Evolutionary conservation across 345 rosid genomes (phyloP).

Genomic region (Hibiscus mutabilis): DNA sequence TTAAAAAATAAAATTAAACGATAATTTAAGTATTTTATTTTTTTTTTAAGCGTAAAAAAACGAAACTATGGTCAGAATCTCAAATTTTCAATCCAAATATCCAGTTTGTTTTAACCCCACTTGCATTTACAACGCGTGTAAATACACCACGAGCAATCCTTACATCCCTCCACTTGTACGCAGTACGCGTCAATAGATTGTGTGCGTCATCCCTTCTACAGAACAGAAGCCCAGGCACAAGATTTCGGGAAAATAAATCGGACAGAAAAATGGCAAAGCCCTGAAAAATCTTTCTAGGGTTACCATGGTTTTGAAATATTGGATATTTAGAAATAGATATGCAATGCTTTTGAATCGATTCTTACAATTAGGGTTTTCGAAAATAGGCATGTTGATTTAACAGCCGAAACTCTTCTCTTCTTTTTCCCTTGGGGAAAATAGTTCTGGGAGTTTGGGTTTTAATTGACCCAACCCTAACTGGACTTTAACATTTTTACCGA

Average conservation of each 20-base stretch:
- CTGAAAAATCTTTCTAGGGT: conserved; percentile 57
- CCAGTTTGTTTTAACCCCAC: not conserved
- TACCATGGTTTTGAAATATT: conserved; percentile 29
- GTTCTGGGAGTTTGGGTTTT: conserved; percentile 17
- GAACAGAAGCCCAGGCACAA: not conserved
- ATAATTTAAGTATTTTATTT: no score
- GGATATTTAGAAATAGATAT: not conserved
- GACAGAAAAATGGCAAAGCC: conserved; percentile 8
- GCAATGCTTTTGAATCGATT: conserved; percentile 1
- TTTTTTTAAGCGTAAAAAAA: no score
- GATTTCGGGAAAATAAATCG: not conserved
- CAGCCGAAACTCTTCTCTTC: not conserved
- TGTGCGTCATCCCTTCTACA: not conserved
- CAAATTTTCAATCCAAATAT: not conserved
- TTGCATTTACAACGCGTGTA: conserved; percentile 22
- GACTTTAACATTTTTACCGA: conserved; percentile 9
- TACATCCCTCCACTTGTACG: not conserved
- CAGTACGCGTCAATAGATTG: conserved; percentile 1
- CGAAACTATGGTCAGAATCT: not conserved
- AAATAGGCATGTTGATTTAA: conserved; percentile 12
- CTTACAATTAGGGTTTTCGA: conserved; percentile 20
- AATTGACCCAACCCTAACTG: not conserved
- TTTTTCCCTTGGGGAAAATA: not conserved
- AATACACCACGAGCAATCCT: not conserved
- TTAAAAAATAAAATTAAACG: no score